Evolutionary conservation across 106 monocot genomes (phyloP).

Genomic region (Vanilla planifolia): DNA sequence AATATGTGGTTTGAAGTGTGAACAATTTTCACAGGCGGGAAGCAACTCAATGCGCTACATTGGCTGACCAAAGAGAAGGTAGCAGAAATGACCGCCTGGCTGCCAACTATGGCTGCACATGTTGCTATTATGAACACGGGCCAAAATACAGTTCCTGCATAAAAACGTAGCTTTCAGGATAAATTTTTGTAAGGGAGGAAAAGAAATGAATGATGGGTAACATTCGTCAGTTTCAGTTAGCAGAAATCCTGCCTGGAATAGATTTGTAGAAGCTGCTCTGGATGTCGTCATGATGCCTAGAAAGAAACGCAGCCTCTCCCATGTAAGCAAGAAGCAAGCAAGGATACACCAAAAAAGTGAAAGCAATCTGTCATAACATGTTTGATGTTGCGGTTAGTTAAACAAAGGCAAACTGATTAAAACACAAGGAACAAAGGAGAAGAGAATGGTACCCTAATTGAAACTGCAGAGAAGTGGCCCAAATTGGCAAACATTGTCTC

Average conservation of each 20-base stretch:
- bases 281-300: constrained; percentile 75
- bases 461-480: constrained; percentile 61
- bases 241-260: constrained; percentile 49
- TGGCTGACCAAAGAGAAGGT: constrained; percentile 76
- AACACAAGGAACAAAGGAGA: neutral
- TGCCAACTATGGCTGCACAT: constrained; percentile 65
- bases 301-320: constrained; percentile 91
- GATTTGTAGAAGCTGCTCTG: constrained; percentile 72
- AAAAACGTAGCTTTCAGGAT: neutral
- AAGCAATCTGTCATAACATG: constrained; percentile 40
- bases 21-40: constrained; percentile 76
- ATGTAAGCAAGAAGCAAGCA: constrained; percentile 82
- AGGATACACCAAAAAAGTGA: constrained; percentile 69
- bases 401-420: neutral
- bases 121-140: constrained; percentile 80
- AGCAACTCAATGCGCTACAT: constrained; percentile 61
- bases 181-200: neutral
- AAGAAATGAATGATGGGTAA: too few relatives aligned
- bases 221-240: too few relatives aligned
- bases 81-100: constrained; percentile 81
- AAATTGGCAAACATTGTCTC: constrained; percentile 80
- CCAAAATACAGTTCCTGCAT: constrained; percentile 75
- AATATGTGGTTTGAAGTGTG: constrained; percentile 66
- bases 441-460: constrained; percentile 41
- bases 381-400: neutral